These are phyloP conservation scores for Sarocladium kiliense DNA, from an alignment of 2,329 filamentous ascomycete species.

Conservation along the genomic window DNA sequence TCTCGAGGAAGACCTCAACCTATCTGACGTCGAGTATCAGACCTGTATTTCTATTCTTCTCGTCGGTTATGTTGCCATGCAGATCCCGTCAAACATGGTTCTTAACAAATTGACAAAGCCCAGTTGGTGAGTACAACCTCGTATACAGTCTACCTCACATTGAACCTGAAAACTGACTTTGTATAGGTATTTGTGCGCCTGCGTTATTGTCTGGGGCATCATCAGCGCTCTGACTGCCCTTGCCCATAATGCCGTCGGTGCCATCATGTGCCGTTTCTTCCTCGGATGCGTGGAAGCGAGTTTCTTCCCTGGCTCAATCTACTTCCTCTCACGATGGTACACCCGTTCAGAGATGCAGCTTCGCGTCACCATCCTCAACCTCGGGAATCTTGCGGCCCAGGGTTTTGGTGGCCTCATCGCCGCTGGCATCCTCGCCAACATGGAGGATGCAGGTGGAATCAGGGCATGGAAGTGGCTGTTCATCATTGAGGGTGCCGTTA, in stretches of 20 bases:
- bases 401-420: conserved; percentile 29
- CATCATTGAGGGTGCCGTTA: conserved; percentile 37
- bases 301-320: conserved; percentile 42
- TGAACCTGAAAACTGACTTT: neutral
- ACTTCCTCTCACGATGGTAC: conserved; percentile 34
- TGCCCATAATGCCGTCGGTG: conserved; percentile 37
- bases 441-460: conserved; percentile 17
- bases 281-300: conserved; percentile 51
- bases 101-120: conserved; percentile 15
- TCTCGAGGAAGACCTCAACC: conserved; percentile 21
- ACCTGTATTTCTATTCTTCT: conserved; percentile 18
- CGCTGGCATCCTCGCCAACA: conserved; percentile 21
- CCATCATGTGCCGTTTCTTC: conserved; percentile 34
- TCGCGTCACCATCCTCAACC: conserved; percentile 26
- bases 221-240: conserved; percentile 31
- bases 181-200: conserved; percentile 14
- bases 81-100: conserved; percentile 32
- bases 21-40: conserved; percentile 29
- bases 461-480: conserved; percentile 41
- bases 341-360: conserved; percentile 29
- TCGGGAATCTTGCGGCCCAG: conserved; percentile 23
- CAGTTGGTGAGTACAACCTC: conserved; percentile 22
- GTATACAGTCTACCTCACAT: no score
- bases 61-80: conserved; percentile 29
- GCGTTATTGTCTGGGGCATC: conserved; percentile 17